Percentiles rank a stretch among this genome's conserved stretches.
Conservation (phyloP, 768 basidiomycete genomes). For the Paxillus ammoniavirescens region DNA sequence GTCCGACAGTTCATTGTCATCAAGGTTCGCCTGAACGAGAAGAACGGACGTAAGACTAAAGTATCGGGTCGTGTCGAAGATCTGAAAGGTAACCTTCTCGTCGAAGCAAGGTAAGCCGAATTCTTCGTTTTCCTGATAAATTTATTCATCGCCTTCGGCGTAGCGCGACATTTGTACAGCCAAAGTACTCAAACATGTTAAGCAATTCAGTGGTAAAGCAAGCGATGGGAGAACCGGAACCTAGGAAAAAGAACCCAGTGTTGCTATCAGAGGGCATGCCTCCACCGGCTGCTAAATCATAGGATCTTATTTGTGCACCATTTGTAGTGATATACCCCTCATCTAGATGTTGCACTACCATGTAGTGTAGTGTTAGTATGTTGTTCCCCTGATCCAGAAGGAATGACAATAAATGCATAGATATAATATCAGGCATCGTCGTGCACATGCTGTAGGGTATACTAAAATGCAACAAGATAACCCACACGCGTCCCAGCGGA, state of each 20-base stretch:
- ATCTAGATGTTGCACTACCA: background rate
- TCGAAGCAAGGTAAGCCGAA: conserved; percentile 71
- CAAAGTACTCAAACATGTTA: conserved; percentile 79
- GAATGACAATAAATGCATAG: background rate
- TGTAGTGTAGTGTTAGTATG: too few relatives aligned
- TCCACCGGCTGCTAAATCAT: conserved; percentile 26
- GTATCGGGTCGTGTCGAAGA: conserved; percentile 77
- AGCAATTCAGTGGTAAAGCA: conserved; percentile 57
- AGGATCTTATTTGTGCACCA: conserved; percentile 3
- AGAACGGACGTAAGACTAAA: conserved; percentile 73
- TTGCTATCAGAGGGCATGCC: conserved; percentile 27
- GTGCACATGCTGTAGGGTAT: background rate
- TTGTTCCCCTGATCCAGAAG: background rate
- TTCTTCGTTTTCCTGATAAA: background rate
- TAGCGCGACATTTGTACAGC: conserved; percentile 86
- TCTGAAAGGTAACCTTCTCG: conserved; percentile 76
- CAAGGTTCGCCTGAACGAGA: conserved; percentile 60
- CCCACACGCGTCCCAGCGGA: background rate
- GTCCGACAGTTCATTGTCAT: conserved; percentile 77
- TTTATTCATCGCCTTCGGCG: background rate
- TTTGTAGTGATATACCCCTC: background rate
- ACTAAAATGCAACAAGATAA: background rate
- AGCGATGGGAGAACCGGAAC: conserved; percentile 60
- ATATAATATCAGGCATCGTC: background rate
- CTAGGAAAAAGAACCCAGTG: conserved; percentile 19